Evolutionary conservation across 805 yeast genomes (phyloP), one percentile per base, ranked within the genome.

Genomic region (Hanseniaspora nectarophila): DNA sequence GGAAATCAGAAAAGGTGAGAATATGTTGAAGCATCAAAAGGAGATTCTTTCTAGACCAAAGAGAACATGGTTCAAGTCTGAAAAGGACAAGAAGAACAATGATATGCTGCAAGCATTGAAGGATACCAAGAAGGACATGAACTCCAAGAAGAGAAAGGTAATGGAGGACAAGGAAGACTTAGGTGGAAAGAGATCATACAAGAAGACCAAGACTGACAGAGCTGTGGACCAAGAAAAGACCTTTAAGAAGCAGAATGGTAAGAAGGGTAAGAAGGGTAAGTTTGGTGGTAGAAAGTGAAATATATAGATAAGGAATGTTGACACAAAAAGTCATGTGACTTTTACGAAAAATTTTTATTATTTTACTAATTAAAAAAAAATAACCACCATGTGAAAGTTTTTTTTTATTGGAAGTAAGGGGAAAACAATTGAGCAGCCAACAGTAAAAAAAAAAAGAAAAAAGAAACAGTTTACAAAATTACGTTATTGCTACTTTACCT

Each of bases 41-140:
- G 97, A 92, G 67, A 92, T 92, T 62, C 75, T 78, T 57, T 71
- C 95, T 0, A 77, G 97, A 62, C 97, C 98, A 32, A 87, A 78
- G 67, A 80, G 99, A 70, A 92, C 98, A 0, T 92, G 99, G 99
- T 90, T 92, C 67, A 90, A 86, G 68, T 72, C 67, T 49, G 73
- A 63, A 53, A 62, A 67, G 46, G 77, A 74, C 32, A 69, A 72
- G 60, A 65, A 69, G 42, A 60, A 69, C 59, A 59, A 70, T 55
- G 65, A 66, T 61, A 64, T 61, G 28, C 49, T 64, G 34, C 62
- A 63, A 59, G 67, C 65, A 3, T 62, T 70, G 39, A 72, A 76
- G 54, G 73, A 70, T 52, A 80, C 78, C 52, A 76, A 78, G 61
- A 75, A 74, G 59, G 56, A 54, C 26, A 63, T 74, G 23, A 82